These are phyloP conservation scores for Pleoardoris graminearum DNA, from an alignment of 2,329 filamentous ascomycete species.

Conservation along the genomic window DNA sequence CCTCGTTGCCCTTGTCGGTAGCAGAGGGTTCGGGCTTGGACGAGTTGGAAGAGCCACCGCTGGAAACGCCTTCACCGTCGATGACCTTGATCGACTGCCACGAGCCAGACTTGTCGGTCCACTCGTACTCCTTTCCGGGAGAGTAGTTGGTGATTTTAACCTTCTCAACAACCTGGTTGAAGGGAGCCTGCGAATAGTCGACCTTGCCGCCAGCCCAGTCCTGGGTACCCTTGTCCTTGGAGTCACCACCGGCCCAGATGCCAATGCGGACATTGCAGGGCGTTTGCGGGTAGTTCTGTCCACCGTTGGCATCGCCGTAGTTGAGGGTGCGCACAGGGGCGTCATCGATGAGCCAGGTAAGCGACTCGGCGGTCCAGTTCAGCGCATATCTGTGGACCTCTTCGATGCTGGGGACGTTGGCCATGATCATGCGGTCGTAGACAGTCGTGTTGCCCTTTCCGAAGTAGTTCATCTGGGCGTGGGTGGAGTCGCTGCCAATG, in stretches of 20 bases:
- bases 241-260: constrained; percentile 55
- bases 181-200: constrained; percentile 53
- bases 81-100: constrained; percentile 55
- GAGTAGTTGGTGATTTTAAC: constrained; percentile 58
- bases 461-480: constrained; percentile 75
- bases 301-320: constrained; percentile 60
- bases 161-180: constrained; percentile 56
- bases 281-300: constrained; percentile 72
- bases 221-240: constrained; percentile 60
- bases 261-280: constrained; percentile 63
- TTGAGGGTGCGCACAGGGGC: constrained; percentile 65
- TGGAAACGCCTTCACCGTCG: constrained; percentile 14
- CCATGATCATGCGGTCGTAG: constrained; percentile 70
- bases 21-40: not conserved
- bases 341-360: constrained; percentile 73
- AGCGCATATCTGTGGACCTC: constrained; percentile 71
- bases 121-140: constrained; percentile 56
- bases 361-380: constrained; percentile 68
- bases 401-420: constrained; percentile 59
- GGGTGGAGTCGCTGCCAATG: constrained; percentile 66
- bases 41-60: not conserved
- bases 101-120: constrained; percentile 52
- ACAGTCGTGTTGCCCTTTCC: constrained; percentile 72
- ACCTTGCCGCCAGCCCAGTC: constrained; percentile 67
- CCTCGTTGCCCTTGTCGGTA: constrained; percentile 1